These are phyloP conservation scores for Chaetomium strumarium DNA, from an alignment of 2,329 filamentous ascomycete genomes.

Conservation along the genomic window DNA sequence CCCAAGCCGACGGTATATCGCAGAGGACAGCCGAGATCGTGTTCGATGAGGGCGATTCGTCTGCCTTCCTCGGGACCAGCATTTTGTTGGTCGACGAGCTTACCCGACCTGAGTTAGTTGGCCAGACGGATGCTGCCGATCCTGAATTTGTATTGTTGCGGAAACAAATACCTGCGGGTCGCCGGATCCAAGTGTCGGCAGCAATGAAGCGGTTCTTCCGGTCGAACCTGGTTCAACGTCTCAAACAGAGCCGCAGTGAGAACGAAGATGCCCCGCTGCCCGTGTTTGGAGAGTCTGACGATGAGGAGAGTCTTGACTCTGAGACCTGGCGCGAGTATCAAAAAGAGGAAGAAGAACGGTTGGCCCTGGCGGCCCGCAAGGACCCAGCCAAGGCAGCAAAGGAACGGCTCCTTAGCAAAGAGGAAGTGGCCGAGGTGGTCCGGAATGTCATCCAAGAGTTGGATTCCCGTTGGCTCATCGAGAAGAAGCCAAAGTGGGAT, in stretches of 20 bases:
- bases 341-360: constrained; percentile 41
- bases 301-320: constrained; percentile 26
- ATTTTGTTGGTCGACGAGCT: constrained; percentile 10
- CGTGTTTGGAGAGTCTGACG: constrained; percentile 19
- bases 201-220: constrained; percentile 38
- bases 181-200: constrained; percentile 38
- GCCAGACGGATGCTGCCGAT: neutral
- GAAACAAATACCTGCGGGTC: constrained; percentile 36
- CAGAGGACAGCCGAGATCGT: constrained; percentile 4
- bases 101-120: neutral
- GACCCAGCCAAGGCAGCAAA: constrained; percentile 2
- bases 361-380: constrained; percentile 14
- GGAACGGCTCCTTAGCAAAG: constrained; percentile 31
- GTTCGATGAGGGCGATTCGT: neutral
- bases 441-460: constrained; percentile 47
- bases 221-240: constrained; percentile 1
- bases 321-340: constrained; percentile 51
- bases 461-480: constrained; percentile 50
- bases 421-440: constrained; percentile 48
- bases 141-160: constrained; percentile 26
- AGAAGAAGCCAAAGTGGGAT: constrained; percentile 50
- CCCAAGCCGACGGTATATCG: constrained; percentile 14
- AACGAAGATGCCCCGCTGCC: constrained; percentile 10
- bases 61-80: constrained; percentile 16
- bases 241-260: neutral